These are phyloP conservation scores for Talaromyces sp. DNA, from an alignment of 2,329 filamentous ascomycete species.

Conservation along the genomic window DNA sequence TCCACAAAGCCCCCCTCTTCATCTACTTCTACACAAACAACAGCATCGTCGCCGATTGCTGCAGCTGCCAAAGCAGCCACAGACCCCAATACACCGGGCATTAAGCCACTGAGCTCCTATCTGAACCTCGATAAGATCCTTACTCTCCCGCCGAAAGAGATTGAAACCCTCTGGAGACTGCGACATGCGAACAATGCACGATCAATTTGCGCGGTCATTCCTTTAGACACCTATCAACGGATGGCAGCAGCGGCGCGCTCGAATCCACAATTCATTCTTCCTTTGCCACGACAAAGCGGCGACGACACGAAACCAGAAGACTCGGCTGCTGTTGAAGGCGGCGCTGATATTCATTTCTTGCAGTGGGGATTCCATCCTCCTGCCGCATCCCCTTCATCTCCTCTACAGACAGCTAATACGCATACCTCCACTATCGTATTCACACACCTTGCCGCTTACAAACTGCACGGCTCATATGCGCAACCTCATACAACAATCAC, in stretches of 20 bases:
- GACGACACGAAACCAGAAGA: slow-evolving; percentile 17
- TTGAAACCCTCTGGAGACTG: slow-evolving; percentile 84
- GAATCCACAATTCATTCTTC: slow-evolving; percentile 86
- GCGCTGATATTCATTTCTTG: slow-evolving; percentile 90
- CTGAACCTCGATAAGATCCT: slow-evolving; percentile 76
- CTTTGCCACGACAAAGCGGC: slow-evolving; percentile 55
- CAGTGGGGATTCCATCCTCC: slow-evolving; percentile 88
- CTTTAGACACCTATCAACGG: slow-evolving; percentile 63
- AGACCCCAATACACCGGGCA: slow-evolving; percentile 42
- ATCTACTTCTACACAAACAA: slow-evolving; percentile 8
- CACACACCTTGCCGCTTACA: slow-evolving; percentile 89
- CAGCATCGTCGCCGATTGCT: slow-evolving; percentile 19
- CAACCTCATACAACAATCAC: slow-evolving; percentile 91
- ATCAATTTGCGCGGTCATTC: slow-evolving; percentile 79
- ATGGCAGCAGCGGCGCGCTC: slow-evolving; percentile 67
- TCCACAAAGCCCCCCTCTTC: slow-evolving; percentile 9
- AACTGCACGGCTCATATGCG: slow-evolving; percentile 81
- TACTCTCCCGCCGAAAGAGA: slow-evolving; percentile 69
- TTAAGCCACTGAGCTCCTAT: slow-evolving; percentile 63
- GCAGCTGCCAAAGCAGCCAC: slow-evolving; percentile 35
- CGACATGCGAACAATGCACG: slow-evolving; percentile 68
- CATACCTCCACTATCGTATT: slow-evolving; percentile 75
- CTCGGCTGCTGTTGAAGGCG: slow-evolving; percentile 35
- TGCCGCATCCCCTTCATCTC: slow-evolving; percentile 27
- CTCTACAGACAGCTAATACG: slow-evolving; percentile 42